Conservation (phyloP, 169 alveolate species). For the Eimeria necatrix region DNA sequence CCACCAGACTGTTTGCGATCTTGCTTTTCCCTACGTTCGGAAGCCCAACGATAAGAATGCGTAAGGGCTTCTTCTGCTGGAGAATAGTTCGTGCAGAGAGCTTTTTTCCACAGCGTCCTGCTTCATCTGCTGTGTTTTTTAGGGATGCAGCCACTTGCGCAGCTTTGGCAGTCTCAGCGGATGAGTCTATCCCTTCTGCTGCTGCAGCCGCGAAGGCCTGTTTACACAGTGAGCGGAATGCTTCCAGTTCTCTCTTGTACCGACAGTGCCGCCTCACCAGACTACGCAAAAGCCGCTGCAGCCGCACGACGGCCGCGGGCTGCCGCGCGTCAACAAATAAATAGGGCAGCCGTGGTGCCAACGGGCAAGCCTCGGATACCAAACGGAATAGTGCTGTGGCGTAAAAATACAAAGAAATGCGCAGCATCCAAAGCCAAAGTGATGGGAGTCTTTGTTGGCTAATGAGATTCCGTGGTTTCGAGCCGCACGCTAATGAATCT, state of each 20-base stretch:
- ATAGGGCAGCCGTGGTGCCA: constrained; percentile 53
- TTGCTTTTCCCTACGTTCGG: constrained; percentile 93
- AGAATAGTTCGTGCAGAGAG: constrained; percentile 9
- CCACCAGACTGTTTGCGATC: constrained; percentile 87
- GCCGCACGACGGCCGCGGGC: constrained; percentile 60
- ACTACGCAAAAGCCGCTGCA: constrained; percentile 67
- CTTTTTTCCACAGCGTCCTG: background rate
- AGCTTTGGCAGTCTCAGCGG: background rate
- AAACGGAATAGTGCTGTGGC: constrained; percentile 60
- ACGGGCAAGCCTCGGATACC: constrained; percentile 20
- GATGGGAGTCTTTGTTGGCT: no score
- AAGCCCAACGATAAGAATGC: constrained; percentile 89
- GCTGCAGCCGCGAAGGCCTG: constrained; percentile 50
- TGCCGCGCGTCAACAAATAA: constrained; percentile 69
- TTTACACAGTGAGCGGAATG: constrained; percentile 38
- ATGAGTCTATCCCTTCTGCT: background rate
- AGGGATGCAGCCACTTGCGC: background rate
- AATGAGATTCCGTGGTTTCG: no score
- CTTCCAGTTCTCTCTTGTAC: constrained; percentile 53
- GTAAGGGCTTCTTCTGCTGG: constrained; percentile 84
- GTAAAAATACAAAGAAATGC: no score
- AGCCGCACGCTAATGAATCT: no score
- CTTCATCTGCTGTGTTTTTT: background rate
- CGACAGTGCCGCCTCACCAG: constrained; percentile 70
- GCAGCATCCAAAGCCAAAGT: no score